These are phyloP conservation scores for Rhodomyrtus tomentosa DNA, from an alignment of 345 rosid genomes.

Conservation along the genomic window DNA sequence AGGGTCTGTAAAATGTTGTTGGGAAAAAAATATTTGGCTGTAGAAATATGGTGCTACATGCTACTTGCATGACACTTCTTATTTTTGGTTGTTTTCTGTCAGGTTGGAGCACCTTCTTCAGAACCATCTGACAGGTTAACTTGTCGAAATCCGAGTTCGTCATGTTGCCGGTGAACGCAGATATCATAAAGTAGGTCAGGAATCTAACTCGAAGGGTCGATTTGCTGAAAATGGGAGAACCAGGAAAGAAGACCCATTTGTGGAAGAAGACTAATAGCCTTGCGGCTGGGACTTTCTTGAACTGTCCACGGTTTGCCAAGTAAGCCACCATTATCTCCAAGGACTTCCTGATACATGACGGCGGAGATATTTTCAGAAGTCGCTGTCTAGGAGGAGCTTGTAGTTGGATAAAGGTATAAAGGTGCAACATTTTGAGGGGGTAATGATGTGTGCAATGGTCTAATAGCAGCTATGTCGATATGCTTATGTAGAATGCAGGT, in stretches of 20 bases:
- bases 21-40: background rate
- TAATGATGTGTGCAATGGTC: background rate
- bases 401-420: background rate
- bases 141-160: background rate
- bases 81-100: background rate
- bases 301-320: background rate
- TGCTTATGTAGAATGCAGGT: background rate
- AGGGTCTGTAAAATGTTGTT: background rate
- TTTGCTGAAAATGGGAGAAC: background rate
- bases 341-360: background rate
- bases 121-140: background rate
- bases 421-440: background rate
- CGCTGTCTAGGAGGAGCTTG: background rate
- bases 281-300: background rate
- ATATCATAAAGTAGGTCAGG: background rate
- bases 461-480: background rate
- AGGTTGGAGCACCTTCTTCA: background rate
- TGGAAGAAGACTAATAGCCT: background rate
- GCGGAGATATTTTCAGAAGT: background rate
- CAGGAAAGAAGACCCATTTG: background rate
- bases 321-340: background rate
- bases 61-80: background rate
- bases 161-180: background rate
- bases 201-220: background rate
- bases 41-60: background rate